Evolutionary conservation across 768 basidiomycete species (phyloP).

Genomic region (Amanita exitialis): DNA sequence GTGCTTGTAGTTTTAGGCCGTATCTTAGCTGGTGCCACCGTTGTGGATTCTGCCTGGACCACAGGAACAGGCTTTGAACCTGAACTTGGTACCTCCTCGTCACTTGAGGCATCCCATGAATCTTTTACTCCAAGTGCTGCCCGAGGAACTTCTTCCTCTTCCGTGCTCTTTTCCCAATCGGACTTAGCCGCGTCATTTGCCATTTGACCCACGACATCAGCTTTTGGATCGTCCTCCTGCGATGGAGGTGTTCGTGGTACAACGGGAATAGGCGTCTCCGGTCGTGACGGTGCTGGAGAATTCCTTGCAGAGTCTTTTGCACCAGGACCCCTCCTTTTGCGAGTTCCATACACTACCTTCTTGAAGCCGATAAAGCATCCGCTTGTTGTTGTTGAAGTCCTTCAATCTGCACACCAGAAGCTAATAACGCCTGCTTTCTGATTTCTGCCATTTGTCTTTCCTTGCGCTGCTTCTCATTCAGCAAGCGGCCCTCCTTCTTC

Average conservation of each 20-base stretch:
- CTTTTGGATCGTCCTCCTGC: constrained; percentile 21
- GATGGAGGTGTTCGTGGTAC: constrained; percentile 16
- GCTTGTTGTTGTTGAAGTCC: constrained; percentile 56
- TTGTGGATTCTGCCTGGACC: constrained; percentile 16
- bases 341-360: constrained; percentile 75
- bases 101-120: constrained; percentile 42
- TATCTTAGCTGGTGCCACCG: constrained; percentile 16
- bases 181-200: constrained; percentile 22
- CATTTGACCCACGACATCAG: constrained; percentile 9
- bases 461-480: constrained; percentile 97
- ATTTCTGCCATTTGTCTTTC: constrained; percentile 87
- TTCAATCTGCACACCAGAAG: constrained; percentile 84
- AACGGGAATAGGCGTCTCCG: constrained; percentile 34
- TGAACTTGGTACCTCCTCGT: constrained; percentile 23
- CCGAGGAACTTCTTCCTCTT: constrained; percentile 31
- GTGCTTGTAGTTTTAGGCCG: constrained; percentile 1
- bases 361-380: constrained; percentile 32
- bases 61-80: constrained; percentile 4
- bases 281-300: constrained; percentile 42
- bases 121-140: constrained; percentile 26
- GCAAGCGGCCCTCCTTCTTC: constrained; percentile 87
- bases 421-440: constrained; percentile 81
- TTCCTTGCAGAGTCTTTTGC: constrained; percentile 43
- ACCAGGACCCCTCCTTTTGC: constrained; percentile 64
- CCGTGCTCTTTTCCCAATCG: constrained; percentile 65